A percentile compares a stretch with the other conserved stretches of the same genome.
phyloP scores from a whole-genome alignment of 2,329 filamentous ascomycete species.

The Xenoacremonium recifei region DNA sequence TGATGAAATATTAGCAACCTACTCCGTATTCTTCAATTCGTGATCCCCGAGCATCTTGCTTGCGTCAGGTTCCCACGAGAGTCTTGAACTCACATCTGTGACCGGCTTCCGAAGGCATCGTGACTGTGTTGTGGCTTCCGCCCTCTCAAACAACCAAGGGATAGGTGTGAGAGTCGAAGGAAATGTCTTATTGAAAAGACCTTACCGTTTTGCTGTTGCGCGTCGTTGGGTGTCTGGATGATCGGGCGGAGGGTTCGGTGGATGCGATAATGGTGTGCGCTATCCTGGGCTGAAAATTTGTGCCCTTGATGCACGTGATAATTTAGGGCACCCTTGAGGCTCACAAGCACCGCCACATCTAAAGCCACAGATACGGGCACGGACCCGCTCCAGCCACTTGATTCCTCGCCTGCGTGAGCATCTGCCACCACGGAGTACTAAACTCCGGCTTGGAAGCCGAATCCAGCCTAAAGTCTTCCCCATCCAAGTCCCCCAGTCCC shows the following conservation, averaged over 20 bases:
- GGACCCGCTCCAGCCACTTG: too few relatives aligned
- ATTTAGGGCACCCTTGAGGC: slow-evolving; percentile 25
- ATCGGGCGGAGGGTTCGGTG: slow-evolving; percentile 31
- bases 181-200: slow-evolving; percentile 47
- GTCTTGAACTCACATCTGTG: slow-evolving; percentile 85
- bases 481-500: too few relatives aligned
- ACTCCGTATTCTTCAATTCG: slow-evolving; percentile 15
- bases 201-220: slow-evolving; percentile 39
- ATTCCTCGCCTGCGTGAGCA: too few relatives aligned
- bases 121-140: slow-evolving; percentile 54
- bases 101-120: slow-evolving; percentile 85
- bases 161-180: slow-evolving; percentile 39
- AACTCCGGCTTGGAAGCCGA: too few relatives aligned
- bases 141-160: slow-evolving; percentile 47
- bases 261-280: slow-evolving; percentile 36
- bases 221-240: slow-evolving; percentile 45
- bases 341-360: slow-evolving; percentile 7
- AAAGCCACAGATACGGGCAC: too few relatives aligned
- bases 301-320: slow-evolving; percentile 38
- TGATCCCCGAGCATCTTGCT: too few relatives aligned
- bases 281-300: slow-evolving; percentile 31
- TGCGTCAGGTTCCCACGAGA: too few relatives aligned
- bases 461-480: too few relatives aligned
- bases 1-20: slow-evolving; percentile 37
- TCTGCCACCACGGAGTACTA: too few relatives aligned